phyloP scores from a whole-genome alignment of 148 eudicot genomes.

The Limonium bicolor region DNA sequence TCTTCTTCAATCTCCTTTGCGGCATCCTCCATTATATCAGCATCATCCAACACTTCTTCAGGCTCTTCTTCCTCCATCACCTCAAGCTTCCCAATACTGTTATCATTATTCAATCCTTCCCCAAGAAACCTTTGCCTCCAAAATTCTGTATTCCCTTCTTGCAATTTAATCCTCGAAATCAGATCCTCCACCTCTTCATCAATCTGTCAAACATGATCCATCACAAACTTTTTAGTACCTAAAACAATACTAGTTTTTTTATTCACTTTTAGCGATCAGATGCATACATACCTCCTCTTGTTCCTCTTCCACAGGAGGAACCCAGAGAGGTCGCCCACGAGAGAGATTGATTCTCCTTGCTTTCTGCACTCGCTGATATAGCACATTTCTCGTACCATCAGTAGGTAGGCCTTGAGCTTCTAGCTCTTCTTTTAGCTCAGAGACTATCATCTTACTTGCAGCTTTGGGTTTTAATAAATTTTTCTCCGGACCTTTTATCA shows the following conservation, averaged over 20 bases:
- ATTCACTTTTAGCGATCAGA: too few relatives aligned
- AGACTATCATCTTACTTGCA: slow-evolving; percentile 95
- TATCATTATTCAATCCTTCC: slow-evolving; percentile 41
- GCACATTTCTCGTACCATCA: slow-evolving; percentile 92
- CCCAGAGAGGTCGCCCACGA: slow-evolving; percentile 93
- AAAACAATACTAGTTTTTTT: too few relatives aligned
- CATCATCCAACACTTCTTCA: slow-evolving; percentile 43
- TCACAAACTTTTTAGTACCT: too few relatives aligned
- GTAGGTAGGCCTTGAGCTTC: slow-evolving; percentile 94
- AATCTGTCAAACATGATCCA: slow-evolving; percentile 35
- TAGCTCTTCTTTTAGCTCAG: slow-evolving; percentile 86
- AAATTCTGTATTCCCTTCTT: slow-evolving; percentile 95
- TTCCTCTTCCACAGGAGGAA: slow-evolving; percentile 91
- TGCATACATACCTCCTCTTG: slow-evolving; percentile 99
- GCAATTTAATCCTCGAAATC: slow-evolving; percentile 72
- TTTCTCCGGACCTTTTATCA: slow-evolving; percentile 74
- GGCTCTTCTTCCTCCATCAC: slow-evolving; percentile 23
- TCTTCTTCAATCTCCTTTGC: slow-evolving; percentile 63
- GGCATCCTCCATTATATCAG: slow-evolving; percentile 41
- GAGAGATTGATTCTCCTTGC: slow-evolving; percentile 95
- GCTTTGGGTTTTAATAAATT: slow-evolving; percentile 82
- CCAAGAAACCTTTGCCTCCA: slow-evolving; percentile 97
- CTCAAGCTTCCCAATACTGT: slow-evolving; percentile 21
- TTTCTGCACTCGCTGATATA: slow-evolving; percentile 93
- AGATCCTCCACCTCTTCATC: slow-evolving; percentile 88